Evolutionary conservation across 2,329 filamentous ascomycete genomes (phyloP).

Genomic region (Tolypocladium tropicale): DNA sequence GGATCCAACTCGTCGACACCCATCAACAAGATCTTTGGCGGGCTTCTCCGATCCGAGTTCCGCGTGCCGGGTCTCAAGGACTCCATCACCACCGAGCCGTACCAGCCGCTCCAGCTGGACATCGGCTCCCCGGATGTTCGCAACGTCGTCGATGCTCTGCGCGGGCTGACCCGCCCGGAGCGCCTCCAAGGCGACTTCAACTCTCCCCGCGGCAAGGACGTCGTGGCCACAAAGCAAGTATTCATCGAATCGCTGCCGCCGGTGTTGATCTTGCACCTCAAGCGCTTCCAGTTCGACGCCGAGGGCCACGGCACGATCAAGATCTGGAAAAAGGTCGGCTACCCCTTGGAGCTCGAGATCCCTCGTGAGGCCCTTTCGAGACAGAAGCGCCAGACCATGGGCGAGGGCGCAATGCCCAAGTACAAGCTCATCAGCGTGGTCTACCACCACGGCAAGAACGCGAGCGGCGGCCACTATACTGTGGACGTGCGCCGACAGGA

Average conservation of each 20-base stretch:
- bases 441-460: slow-evolving; percentile 96
- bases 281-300: slow-evolving; percentile 93
- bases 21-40: slow-evolving; percentile 89
- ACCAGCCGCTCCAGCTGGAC: slow-evolving; percentile 88
- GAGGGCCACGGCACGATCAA: slow-evolving; percentile 76
- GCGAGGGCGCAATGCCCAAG: slow-evolving; percentile 60
- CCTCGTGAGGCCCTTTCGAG: slow-evolving; percentile 81
- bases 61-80: slow-evolving; percentile 77
- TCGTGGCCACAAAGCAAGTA: slow-evolving; percentile 81
- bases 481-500: slow-evolving; percentile 95
- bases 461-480: slow-evolving; percentile 92
- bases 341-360: slow-evolving; percentile 88
- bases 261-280: slow-evolving; percentile 87
- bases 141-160: slow-evolving; percentile 87
- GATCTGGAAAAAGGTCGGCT: slow-evolving; percentile 97
- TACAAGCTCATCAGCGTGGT: slow-evolving; percentile 86
- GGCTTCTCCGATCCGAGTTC: slow-evolving; percentile 81
- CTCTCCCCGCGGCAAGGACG: slow-evolving; percentile 64
- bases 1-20: slow-evolving; percentile 69
- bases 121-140: slow-evolving; percentile 80
- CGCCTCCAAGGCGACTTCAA: slow-evolving; percentile 77
- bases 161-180: slow-evolving; percentile 73
- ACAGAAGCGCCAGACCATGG: slow-evolving; percentile 53
- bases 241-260: slow-evolving; percentile 88
- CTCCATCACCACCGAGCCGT: slow-evolving; percentile 87